Base-by-base conservation (phyloP, 2,329 filamentous ascomycete genomes). In the Aspergillus tanneri region DNA sequence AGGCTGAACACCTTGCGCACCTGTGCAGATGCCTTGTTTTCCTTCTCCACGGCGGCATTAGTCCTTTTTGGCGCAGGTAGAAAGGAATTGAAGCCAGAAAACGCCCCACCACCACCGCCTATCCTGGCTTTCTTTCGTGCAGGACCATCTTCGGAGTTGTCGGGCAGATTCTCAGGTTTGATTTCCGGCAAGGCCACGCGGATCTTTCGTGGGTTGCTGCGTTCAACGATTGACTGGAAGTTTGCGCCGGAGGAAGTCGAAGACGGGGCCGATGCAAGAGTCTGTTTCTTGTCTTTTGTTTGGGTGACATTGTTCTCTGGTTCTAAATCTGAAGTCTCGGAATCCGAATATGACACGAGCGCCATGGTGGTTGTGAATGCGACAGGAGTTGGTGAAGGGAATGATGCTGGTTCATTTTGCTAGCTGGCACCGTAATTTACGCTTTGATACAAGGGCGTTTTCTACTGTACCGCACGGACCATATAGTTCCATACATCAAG, bases 331-430 rank as follows among this genome's bases (percentile, higher is more conserved):
- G 85, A 90, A 38, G 69, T 74, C 59, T 87, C 85, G 0, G 85
- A 93, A 66, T 91, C 89, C 3, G 88, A 91, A 62, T 95, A 95
- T 53, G 86, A 84, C 57, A 93, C 88, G 23, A 95, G 76, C 11
- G 81, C 85, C 88, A 93, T 93, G 30, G n/a, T 57, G 47, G 27
- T n/a, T n/a, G n/a, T n/a, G n/a, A n/a, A n/a, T n/a, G n/a, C n/a
- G n/a, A n/a, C n/a, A n/a, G n/a, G n/a, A n/a, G n/a, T n/a, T n/a
- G n/a, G n/a, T n/a, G n/a, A n/a, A n/a, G n/a, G n/a, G n/a, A n/a
- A n/a, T n/a, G n/a, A n/a, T n/a, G n/a, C n/a, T n/a, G n/a, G n/a
- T n/a, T n/a, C n/a, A n/a, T n/a, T n/a, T n/a, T n/a, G n/a, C n/a
- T n/a, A n/a, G n/a, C n/a, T n/a, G n/a, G n/a, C n/a, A n/a, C n/a